Evolutionary conservation across 2,329 filamentous ascomycete species (phyloP).

Genomic region (Sodiomyces alkalinus): DNA sequence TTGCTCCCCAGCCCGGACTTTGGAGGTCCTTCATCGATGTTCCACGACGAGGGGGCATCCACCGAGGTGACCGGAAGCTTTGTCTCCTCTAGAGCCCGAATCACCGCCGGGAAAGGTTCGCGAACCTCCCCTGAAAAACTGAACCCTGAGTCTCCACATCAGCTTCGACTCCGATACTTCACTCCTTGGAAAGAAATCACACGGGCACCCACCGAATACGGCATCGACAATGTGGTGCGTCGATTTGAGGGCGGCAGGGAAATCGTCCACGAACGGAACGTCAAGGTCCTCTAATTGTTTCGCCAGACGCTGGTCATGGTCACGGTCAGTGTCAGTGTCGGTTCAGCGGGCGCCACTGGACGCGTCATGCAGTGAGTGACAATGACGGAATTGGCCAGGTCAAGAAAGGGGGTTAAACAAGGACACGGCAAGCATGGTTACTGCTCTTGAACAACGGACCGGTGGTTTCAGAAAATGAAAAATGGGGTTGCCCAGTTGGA

Average conservation of each 20-base stretch:
- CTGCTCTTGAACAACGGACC: no score
- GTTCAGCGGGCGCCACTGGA: no score
- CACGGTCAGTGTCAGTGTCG: no score
- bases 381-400: no score
- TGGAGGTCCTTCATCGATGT: slow-evolving; percentile 77
- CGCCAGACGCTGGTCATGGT: slow-evolving; percentile 53
- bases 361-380: no score
- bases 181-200: not conserved
- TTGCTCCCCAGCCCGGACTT: slow-evolving; percentile 58
- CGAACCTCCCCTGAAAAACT: slow-evolving; percentile 84
- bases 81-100: slow-evolving; percentile 59
- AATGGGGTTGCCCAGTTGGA: no score
- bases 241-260: slow-evolving; percentile 46
- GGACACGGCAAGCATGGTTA: no score
- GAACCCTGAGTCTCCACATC: slow-evolving; percentile 43
- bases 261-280: slow-evolving; percentile 74
- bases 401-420: no score
- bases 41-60: slow-evolving; percentile 89
- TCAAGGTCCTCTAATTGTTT: slow-evolving; percentile 74
- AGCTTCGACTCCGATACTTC: slow-evolving; percentile 1
- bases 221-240: slow-evolving; percentile 81
- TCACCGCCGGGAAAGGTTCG: slow-evolving; percentile 78
- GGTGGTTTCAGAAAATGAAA: no score
- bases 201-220: slow-evolving; percentile 73
- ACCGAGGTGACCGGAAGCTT: slow-evolving; percentile 70